These are phyloP conservation scores for Boletus rubroflammeus DNA, from an alignment of 768 basidiomycete species.

Conservation along the genomic window DNA sequence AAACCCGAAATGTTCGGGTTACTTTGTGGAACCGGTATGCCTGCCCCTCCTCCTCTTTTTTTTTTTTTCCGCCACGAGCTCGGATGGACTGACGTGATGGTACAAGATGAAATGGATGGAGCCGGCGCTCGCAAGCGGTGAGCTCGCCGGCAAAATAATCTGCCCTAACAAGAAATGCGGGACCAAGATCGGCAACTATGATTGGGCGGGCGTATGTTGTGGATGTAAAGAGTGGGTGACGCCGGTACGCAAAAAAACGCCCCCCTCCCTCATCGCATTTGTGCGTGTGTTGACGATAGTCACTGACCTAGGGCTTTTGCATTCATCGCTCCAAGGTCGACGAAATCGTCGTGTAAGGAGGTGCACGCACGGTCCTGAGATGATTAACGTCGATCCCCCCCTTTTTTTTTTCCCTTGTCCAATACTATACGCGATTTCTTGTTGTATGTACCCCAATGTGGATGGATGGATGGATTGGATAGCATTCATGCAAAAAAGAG, in stretches of 20 bases:
- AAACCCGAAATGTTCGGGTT: conserved; percentile 89
- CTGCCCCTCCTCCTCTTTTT: not conserved
- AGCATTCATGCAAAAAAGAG: conserved; percentile 10
- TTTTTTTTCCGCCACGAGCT: not conserved
- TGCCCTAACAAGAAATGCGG: conserved; percentile 92
- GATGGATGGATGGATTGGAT: conserved; percentile 7
- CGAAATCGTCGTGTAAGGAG: conserved; percentile 41
- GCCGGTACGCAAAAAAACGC: conserved; percentile 55
- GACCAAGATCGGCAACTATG: conserved; percentile 91
- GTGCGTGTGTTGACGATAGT: not conserved
- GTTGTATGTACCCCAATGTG: not conserved
- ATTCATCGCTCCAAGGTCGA: conserved; percentile 68
- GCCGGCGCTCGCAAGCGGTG: conserved; percentile 66
- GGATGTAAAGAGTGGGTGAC: conserved; percentile 92
- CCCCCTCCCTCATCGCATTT: too few relatives aligned
- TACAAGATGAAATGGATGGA: conserved; percentile 97
- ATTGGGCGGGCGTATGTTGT: conserved; percentile 94
- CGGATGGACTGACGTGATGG: not conserved
- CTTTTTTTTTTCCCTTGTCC: not conserved
- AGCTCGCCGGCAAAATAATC: conserved; percentile 80
- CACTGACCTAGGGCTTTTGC: conserved; percentile 46
- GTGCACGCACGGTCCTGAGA: too few relatives aligned
- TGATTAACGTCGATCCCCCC: conserved; percentile 15
- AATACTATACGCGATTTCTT: not conserved
- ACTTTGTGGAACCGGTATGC: conserved; percentile 89